These are phyloP conservation scores for Trebouxia sp. DNA, from an alignment of 139 green algal species.

Conservation along the genomic window DNA sequence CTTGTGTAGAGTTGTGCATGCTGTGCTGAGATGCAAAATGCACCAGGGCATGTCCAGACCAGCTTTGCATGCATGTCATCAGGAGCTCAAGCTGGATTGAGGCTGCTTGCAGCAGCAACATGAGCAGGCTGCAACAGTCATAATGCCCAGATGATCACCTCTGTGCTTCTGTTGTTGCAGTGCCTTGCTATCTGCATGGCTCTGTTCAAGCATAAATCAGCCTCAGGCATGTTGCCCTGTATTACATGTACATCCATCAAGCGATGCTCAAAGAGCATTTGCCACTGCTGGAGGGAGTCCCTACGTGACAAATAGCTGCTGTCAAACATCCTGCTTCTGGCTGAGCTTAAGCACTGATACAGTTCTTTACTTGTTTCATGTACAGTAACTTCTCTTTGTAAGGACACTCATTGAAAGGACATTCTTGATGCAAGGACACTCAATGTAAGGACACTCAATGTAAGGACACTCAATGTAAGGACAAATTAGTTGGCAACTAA, in stretches of 20 bases:
- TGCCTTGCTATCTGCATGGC: background rate
- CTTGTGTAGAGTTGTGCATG: background rate
- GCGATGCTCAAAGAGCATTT: background rate
- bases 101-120: too few species aligned
- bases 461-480: too few species aligned
- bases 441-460: too few species aligned
- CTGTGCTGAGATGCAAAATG: too few species aligned
- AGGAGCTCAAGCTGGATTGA: background rate
- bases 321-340: too few species aligned
- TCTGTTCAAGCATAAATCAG: background rate
- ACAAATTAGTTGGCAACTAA: too few species aligned
- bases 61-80: background rate
- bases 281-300: background rate
- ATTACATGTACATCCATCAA: background rate
- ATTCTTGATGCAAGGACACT: too few species aligned
- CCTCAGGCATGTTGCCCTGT: background rate
- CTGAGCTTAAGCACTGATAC: too few species aligned
- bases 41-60: background rate
- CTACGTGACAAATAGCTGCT: too few species aligned
- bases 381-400: too few species aligned
- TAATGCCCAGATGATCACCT: background rate
- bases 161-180: background rate
- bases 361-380: too few species aligned
- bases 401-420: too few species aligned
- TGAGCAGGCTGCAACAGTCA: background rate